These are phyloP conservation scores for Parafenestella ontariensis DNA, from an alignment of 2,329 filamentous ascomycete genomes.

Conservation along the genomic window DNA sequence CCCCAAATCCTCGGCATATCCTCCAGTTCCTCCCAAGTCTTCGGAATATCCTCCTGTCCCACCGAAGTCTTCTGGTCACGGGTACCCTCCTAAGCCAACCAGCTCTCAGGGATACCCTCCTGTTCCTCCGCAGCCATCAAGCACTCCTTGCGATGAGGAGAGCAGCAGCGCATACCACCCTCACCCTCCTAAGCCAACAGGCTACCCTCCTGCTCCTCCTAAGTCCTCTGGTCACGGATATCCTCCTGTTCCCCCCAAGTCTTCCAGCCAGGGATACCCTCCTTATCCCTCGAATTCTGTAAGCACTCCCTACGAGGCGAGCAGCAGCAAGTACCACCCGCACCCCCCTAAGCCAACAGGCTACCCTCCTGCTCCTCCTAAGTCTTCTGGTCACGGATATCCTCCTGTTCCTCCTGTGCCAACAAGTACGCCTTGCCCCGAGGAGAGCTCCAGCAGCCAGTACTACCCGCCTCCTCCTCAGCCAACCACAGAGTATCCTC, in stretches of 20 bases:
- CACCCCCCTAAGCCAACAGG: not conserved
- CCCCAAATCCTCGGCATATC: not conserved
- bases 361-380: not conserved
- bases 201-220: not conserved
- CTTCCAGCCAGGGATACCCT: not conserved
- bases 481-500: not conserved
- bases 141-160: constrained; percentile 2
- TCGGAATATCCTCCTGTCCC: not conserved
- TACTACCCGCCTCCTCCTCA: constrained; percentile 5
- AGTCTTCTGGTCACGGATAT: no score
- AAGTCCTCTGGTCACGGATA: not conserved
- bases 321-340: not conserved
- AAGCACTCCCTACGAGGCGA: no score
- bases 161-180: not conserved
- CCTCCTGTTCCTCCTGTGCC: not conserved
- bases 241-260: no score
- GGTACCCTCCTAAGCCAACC: not conserved
- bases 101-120: not conserved
- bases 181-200: not conserved
- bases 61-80: not conserved
- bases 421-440: not conserved
- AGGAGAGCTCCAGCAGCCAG: not conserved
- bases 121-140: not conserved
- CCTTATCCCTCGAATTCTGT: no score
- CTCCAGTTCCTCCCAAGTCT: not conserved